A percentile compares a stretch with the other conserved stretches of the same genome.
These are phyloP conservation scores for Sclerotinia subarctica DNA, from an alignment of 2,329 filamentous ascomycete genomes.

Conservation along the genomic window DNA sequence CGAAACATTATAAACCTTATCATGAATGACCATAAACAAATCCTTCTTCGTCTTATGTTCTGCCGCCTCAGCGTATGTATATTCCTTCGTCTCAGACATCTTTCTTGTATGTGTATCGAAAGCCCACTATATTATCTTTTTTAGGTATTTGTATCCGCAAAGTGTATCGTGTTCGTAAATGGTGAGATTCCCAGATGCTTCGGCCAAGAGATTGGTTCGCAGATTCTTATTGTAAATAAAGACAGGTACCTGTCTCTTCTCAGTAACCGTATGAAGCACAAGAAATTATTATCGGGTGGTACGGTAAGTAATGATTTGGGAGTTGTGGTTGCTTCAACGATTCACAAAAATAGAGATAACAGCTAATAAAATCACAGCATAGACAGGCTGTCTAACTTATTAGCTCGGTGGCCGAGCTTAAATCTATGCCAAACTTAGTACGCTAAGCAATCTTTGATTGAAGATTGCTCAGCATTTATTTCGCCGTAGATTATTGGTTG, in stretches of 20 bases:
- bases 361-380: background rate
- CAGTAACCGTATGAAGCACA: background rate
- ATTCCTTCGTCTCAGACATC: constrained; percentile 43
- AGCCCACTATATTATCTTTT: background rate
- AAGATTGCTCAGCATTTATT: constrained; percentile 8
- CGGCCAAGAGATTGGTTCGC: background rate
- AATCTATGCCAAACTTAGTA: background rate
- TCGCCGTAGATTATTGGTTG: background rate
- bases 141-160: background rate
- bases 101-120: constrained; percentile 35
- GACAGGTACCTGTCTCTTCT: background rate
- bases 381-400: background rate
- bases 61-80: constrained; percentile 78
- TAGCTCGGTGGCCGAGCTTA: background rate
- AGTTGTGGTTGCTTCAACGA: background rate
- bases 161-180: constrained; percentile 4
- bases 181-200: background rate
- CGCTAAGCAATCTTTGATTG: background rate
- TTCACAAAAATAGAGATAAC: constrained; percentile 9
- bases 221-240: background rate
- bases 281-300: background rate
- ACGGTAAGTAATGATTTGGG: background rate
- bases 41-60: constrained; percentile 93
- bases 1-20: constrained; percentile 89
- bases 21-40: constrained; percentile 85